Conservation (phyloP, 352 stramenopile species). For the Globisporangium rhizosaccharum region DNA sequence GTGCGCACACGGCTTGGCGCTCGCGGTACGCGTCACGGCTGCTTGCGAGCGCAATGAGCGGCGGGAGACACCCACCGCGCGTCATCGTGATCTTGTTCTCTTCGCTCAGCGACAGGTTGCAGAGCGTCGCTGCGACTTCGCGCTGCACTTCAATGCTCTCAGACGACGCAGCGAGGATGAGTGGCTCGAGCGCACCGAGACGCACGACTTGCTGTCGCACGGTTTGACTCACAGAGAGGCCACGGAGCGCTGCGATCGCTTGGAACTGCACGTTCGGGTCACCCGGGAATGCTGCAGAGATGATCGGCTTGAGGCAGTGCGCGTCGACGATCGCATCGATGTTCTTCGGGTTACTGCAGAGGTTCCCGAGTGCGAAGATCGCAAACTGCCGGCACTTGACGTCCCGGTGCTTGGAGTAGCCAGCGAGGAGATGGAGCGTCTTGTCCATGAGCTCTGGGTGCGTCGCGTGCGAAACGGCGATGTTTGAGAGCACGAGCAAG, state of each 20-base stretch:
- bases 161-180: constrained; percentile 88
- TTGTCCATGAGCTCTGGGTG: constrained; percentile 77
- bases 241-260: constrained; percentile 91
- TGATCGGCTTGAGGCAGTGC: constrained; percentile 90
- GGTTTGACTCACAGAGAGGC: constrained; percentile 88
- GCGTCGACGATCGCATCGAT: constrained; percentile 84
- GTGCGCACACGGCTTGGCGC: constrained; percentile 88
- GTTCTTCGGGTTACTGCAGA: constrained; percentile 91
- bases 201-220: constrained; percentile 89
- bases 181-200: constrained; percentile 90
- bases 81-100: constrained; percentile 96
- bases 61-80: constrained; percentile 90
- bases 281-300: constrained; percentile 93
- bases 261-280: constrained; percentile 96
- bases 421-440: constrained; percentile 84
- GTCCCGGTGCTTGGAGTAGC: constrained; percentile 92
- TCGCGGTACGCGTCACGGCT: constrained; percentile 89
- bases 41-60: constrained; percentile 85
- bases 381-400: constrained; percentile 96
- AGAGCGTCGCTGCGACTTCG: constrained; percentile 92
- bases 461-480: constrained; percentile 84
- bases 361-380: constrained; percentile 93
- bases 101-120: constrained; percentile 93
- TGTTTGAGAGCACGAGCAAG: constrained; percentile 91
- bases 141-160: constrained; percentile 94